phyloP scores from a whole-genome alignment of 345 rosid genomes.

The Lepidium aucheri region DNA sequence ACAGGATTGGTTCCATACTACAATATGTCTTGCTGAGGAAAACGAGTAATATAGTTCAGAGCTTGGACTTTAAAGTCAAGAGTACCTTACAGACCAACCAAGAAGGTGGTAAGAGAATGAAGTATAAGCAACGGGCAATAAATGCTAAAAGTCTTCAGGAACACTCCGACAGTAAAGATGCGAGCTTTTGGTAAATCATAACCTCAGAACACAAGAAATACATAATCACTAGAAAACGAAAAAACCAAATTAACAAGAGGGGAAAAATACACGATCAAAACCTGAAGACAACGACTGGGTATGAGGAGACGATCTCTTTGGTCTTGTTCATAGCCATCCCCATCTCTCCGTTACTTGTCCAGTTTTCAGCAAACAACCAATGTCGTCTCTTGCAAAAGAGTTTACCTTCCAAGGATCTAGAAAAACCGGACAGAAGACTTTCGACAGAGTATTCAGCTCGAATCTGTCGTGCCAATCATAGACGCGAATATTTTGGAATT shows the following conservation, averaged over 20 bases:
- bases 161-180: background rate
- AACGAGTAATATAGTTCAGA: background rate
- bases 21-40: conserved; percentile 60
- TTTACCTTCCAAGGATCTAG: background rate
- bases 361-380: conserved; percentile 39
- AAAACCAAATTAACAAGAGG: background rate
- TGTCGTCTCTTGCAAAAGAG: background rate
- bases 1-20: conserved; percentile 7
- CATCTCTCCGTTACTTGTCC: conserved; percentile 33
- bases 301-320: conserved; percentile 46
- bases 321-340: conserved; percentile 43
- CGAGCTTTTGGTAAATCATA: background rate
- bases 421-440: background rate
- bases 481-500: too few species aligned
- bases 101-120: too few species aligned
- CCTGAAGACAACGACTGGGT: conserved; percentile 52
- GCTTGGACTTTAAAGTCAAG: too few species aligned
- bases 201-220: background rate
- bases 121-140: too few species aligned
- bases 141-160: background rate
- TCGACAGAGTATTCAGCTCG: conserved; percentile 11
- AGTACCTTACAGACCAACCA: too few species aligned
- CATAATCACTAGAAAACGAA: background rate
- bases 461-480: conserved; percentile 1
- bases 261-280: background rate